These are phyloP conservation scores for Metarhizium robertsii DNA, from an alignment of 2,329 filamentous ascomycete species.

Conservation along the genomic window DNA sequence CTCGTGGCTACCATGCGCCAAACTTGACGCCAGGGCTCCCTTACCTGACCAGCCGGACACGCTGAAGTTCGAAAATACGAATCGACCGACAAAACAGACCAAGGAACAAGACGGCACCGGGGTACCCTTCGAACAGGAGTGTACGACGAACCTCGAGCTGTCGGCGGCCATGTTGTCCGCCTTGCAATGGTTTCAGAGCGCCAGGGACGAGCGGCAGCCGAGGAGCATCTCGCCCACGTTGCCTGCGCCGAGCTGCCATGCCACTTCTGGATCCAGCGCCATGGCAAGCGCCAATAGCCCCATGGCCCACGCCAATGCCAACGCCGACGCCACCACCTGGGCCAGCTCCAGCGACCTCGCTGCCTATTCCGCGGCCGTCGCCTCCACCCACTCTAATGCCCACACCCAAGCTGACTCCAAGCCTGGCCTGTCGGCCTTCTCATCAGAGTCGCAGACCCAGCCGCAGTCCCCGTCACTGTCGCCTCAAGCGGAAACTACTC, in stretches of 20 bases:
- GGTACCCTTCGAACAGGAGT: no score
- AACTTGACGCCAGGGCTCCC: neutral
- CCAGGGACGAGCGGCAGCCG: slow-evolving; percentile 11
- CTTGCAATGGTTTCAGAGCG: slow-evolving; percentile 19
- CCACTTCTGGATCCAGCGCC: neutral
- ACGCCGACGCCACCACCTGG: slow-evolving; percentile 3
- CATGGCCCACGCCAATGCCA: slow-evolving; percentile 3
- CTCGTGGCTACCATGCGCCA: neutral
- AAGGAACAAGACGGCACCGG: no score
- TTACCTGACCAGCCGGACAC: no score
- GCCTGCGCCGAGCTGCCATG: neutral
- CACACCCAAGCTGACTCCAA: slow-evolving; percentile 19
- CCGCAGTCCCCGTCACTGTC: slow-evolving; percentile 18
- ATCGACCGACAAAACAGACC: neutral
- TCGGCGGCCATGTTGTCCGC: slow-evolving; percentile 12
- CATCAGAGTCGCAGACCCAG: slow-evolving; percentile 20
- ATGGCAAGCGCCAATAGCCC: slow-evolving; percentile 3
- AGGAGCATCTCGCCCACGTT: neutral
- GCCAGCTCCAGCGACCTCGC: slow-evolving; percentile 8
- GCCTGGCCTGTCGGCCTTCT: slow-evolving; percentile 19
- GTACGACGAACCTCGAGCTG: no score
- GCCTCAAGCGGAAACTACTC: slow-evolving; percentile 23
- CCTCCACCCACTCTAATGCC: slow-evolving; percentile 7
- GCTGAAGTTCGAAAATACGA: no score
- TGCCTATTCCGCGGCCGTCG: slow-evolving; percentile 9